Evolutionary conservation across 2,329 filamentous ascomycete species (phyloP).

Genomic region (Fusarium sp.): DNA sequence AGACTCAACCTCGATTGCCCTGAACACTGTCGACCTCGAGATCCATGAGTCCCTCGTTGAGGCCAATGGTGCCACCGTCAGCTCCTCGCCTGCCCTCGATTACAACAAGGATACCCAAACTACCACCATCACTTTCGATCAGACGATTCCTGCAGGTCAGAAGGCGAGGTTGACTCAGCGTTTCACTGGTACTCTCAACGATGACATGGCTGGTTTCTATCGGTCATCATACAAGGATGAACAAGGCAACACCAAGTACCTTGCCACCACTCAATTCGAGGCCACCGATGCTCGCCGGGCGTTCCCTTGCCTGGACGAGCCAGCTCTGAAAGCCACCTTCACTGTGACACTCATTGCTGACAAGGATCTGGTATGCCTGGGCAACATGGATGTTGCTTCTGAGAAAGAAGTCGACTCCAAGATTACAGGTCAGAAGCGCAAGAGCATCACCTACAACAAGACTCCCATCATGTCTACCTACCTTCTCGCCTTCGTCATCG

Average conservation of each 20-base stretch:
- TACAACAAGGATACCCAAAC: slow-evolving; percentile 86
- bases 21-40: slow-evolving; percentile 90
- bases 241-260: slow-evolving; percentile 82
- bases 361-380: slow-evolving; percentile 89
- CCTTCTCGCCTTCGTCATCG: slow-evolving; percentile 92
- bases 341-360: slow-evolving; percentile 92
- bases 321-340: slow-evolving; percentile 91
- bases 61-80: slow-evolving; percentile 63
- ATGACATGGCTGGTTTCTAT: slow-evolving; percentile 98
- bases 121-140: slow-evolving; percentile 82
- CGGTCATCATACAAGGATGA: slow-evolving; percentile 90
- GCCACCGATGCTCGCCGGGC: slow-evolving; percentile 92
- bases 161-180: slow-evolving; percentile 74
- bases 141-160: slow-evolving; percentile 77
- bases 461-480: slow-evolving; percentile 97
- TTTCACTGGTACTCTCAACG: slow-evolving; percentile 85
- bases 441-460: slow-evolving; percentile 91
- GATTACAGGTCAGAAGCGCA: slow-evolving; percentile 72
- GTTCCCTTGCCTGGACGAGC: slow-evolving; percentile 97
- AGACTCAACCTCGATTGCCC: slow-evolving; percentile 85
- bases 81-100: slow-evolving; percentile 63
- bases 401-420: slow-evolving; percentile 79
- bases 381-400: slow-evolving; percentile 94
- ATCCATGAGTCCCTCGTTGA: slow-evolving; percentile 73
- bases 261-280: slow-evolving; percentile 97